phyloP scores from a whole-genome alignment of 306 rosid genomes.

The Adenanthera pavonina region DNA sequence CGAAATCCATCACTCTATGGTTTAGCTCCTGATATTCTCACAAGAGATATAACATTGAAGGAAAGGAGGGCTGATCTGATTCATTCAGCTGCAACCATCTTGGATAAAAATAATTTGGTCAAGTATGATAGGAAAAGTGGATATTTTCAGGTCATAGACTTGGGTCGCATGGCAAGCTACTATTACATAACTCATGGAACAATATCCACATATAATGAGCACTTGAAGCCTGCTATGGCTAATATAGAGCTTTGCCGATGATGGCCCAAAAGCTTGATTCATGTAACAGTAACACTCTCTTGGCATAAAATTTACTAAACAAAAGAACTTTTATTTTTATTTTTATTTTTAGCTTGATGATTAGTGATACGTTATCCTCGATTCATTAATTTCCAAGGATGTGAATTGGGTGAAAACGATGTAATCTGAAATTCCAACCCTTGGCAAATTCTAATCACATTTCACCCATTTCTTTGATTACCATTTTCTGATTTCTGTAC shows the following conservation, averaged over 20 bases:
- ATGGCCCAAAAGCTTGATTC: background rate
- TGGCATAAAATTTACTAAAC: background rate
- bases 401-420: background rate
- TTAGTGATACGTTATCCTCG: too few species aligned
- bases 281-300: background rate
- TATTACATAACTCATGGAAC: constrained; percentile 94
- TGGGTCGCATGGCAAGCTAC: constrained; percentile 98
- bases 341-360: background rate
- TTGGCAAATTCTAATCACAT: background rate
- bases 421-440: background rate
- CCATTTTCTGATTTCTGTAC: background rate
- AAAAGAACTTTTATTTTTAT: background rate
- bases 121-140: constrained; percentile 97
- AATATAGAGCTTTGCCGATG: constrained; percentile 85
- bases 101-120: constrained; percentile 85
- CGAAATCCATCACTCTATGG: constrained; percentile 87
- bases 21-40: constrained; percentile 70
- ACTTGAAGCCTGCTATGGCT: constrained; percentile 96
- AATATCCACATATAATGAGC: constrained; percentile 90
- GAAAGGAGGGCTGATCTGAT: constrained; percentile 95
- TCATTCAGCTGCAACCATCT: constrained; percentile 86
- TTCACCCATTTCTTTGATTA: background rate
- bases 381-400: background rate
- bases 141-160: constrained; percentile 91
- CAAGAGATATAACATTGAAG: constrained; percentile 75